Base-by-base conservation (phyloP, 2,329 filamentous ascomycete genomes). In the Colletotrichum filicis region DNA sequence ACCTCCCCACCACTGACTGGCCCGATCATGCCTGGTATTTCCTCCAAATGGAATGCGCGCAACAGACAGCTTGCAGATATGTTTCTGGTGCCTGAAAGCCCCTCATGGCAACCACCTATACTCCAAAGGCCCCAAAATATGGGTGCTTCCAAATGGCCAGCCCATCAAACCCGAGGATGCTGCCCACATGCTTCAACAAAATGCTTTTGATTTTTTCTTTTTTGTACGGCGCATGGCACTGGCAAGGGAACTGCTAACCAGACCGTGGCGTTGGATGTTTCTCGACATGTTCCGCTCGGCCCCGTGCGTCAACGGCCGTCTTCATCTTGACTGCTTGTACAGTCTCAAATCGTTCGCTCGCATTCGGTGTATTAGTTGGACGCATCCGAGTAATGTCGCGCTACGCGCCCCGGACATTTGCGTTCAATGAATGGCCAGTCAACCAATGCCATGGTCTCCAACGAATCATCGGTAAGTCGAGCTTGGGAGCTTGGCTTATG, bases 21-120 rank as follows among this genome's bases (percentile, higher is more conserved):
- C 70, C 59, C 30, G 49, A 59, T 32, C 19, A 64, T 63, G 60
- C 70, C 67, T 73, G 71, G 71, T 73, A 73, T 73, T 56, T 28
- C 60, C 66, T 71, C 66, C 71, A 71, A 66, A 61, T 46, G 24
- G 56, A 71, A 69, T 55, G 61, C 53, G 66, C 56, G 56, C 71
- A 66, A 71, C 28, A 57, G 55, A 61, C 71, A 60, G 26, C 32
- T 42, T 71, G 26, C 56, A 16, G 53, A 14, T 56, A 22, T 71
- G 37, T 69, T 24, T 56, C 56, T 28, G 37, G 66, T 49, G 67
- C 71, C 71, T 66, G 6, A 60, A 52, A 71, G 71, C 67, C 32
- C 56, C 42, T 46, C 42, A 14, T 56, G 53, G 59, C 60, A 71
- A 66, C 58, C 32, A 53, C 49, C 56, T 26, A 30, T 62, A 72